Evolutionary conservation across 2,329 filamentous ascomycete species (phyloP).

Genomic region (Gnomoniopsis sp.): DNA sequence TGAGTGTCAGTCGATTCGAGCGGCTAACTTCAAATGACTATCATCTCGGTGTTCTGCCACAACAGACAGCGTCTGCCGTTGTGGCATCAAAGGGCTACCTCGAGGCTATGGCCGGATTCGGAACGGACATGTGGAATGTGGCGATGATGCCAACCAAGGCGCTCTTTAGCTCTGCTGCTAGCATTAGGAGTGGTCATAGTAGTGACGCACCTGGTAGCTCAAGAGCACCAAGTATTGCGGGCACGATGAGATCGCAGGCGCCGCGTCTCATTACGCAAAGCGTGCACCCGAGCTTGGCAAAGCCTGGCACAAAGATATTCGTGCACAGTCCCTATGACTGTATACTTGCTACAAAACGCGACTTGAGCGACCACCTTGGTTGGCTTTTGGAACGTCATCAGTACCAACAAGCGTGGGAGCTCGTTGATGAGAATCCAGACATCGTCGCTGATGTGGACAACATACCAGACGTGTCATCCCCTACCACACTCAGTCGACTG

Average conservation of each 20-base stretch:
- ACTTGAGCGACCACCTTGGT: conserved; percentile 76
- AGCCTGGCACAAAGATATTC: conserved; percentile 69
- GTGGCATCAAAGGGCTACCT: conserved; percentile 69
- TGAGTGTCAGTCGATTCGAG: conserved; percentile 84
- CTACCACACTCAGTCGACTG: conserved; percentile 31
- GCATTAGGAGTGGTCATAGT: conserved; percentile 61
- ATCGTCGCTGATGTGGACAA: conserved; percentile 47
- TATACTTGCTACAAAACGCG: conserved; percentile 84
- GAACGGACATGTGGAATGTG: conserved; percentile 82
- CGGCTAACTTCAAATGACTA: conserved; percentile 86
- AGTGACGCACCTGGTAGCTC: conserved; percentile 56
- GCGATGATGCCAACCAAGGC: conserved; percentile 76
- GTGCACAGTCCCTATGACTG: conserved; percentile 97
- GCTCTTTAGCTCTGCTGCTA: conserved; percentile 83
- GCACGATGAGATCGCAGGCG: conserved; percentile 27
- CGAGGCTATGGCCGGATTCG: conserved; percentile 69
- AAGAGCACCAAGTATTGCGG: conserved; percentile 36
- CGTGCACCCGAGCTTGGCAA: conserved; percentile 52
- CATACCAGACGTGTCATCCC: conserved; percentile 32
- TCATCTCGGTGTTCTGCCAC: conserved; percentile 79
- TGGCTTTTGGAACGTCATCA: conserved; percentile 82
- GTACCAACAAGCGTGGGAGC: conserved; percentile 83
- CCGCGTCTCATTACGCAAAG: conserved; percentile 29
- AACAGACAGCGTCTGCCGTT: conserved; percentile 59
- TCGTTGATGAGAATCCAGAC: conserved; percentile 85